Conservation (phyloP, 2,329 filamentous ascomycete genomes). For the Colletotrichum karsti region DNA sequence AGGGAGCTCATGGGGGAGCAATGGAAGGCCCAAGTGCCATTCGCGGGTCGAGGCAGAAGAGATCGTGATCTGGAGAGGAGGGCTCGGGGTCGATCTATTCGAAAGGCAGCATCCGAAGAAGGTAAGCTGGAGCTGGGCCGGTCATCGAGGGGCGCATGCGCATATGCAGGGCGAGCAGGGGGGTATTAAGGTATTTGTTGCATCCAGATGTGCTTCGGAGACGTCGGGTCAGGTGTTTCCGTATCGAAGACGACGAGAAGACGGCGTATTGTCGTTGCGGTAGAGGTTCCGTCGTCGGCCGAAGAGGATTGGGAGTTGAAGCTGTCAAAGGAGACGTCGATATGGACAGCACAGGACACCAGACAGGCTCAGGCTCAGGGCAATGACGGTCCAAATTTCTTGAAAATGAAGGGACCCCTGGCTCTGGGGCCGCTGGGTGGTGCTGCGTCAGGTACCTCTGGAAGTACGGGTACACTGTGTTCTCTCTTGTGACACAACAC, state of each 20-base stretch:
- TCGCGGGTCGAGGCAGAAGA: slow-evolving; percentile 35
- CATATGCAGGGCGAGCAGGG: slow-evolving; percentile 23
- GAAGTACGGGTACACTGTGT: not conserved
- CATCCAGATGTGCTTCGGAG: not conserved
- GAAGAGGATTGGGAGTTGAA: not conserved
- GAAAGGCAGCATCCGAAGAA: not conserved
- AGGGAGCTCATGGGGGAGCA: slow-evolving; percentile 85
- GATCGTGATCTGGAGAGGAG: slow-evolving; percentile 3
- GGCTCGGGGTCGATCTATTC: not conserved
- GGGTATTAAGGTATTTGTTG: slow-evolving; percentile 7
- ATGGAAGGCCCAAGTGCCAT: slow-evolving; percentile 52
- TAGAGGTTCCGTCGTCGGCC: not conserved
- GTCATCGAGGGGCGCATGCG: slow-evolving; percentile 26
- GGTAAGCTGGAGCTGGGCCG: slow-evolving; percentile 21
- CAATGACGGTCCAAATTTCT: slow-evolving; percentile 30
- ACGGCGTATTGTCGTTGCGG: not conserved
- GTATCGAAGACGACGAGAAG: not conserved
- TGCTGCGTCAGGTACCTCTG: not conserved
- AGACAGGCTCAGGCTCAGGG: too few relatives aligned
- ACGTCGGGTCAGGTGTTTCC: not conserved
- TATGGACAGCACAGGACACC: slow-evolving; percentile 26
- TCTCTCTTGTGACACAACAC: not conserved
- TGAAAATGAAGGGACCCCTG: slow-evolving; percentile 25
- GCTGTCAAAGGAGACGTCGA: slow-evolving; percentile 11
- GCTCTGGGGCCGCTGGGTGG: not conserved